Evolutionary conservation across 495 filamentous ascomycete genomes (phyloP).

Genomic region (Penicillium turbatum): DNA sequence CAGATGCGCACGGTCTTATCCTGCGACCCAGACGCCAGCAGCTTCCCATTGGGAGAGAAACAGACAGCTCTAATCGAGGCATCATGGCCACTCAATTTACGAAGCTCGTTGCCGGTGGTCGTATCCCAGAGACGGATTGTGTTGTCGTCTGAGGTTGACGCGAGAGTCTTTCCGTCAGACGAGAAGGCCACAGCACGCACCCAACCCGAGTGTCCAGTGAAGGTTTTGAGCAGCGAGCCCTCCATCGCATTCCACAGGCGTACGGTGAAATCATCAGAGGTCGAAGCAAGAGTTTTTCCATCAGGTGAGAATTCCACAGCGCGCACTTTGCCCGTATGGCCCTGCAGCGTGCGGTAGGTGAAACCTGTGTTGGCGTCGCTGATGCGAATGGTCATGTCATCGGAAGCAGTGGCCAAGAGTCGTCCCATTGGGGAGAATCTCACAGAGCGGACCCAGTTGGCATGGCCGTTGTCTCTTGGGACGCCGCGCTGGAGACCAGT

Average conservation of each 20-base stretch:
- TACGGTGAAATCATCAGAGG: conserved; percentile 6
- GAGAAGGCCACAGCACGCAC: conserved; percentile 17
- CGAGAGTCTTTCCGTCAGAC: conserved; percentile 14
- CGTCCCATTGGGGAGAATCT: conserved; percentile 5
- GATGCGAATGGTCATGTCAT: conserved; percentile 9
- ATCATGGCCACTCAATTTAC: neutral
- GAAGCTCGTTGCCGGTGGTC: conserved; percentile 4
- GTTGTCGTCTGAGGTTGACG: conserved; percentile 13
- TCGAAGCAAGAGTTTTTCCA: conserved; percentile 4
- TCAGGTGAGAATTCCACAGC: conserved; percentile 7
- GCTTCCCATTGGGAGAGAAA: conserved; percentile 15
- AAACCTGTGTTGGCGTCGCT: conserved; percentile 8
- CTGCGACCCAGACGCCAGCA: conserved; percentile 13
- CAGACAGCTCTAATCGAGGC: conserved; percentile 3
- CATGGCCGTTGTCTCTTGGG: conserved; percentile 6
- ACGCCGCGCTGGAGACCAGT: conserved; percentile 5
- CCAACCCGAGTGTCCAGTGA: conserved; percentile 11
- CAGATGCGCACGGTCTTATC: conserved; percentile 17
- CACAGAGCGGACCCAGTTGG: conserved; percentile 6
- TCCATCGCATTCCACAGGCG: conserved; percentile 4
- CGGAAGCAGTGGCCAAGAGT: conserved; percentile 6
- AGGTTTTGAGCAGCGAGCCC: neutral
- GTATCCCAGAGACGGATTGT: conserved; percentile 19
- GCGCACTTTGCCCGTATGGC: conserved; percentile 9
- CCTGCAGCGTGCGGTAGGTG: conserved; percentile 8